Evolutionary conservation across 257 asterid species (phyloP), one percentile per base, ranked within the genome.

Genomic region (Jacaranda mimosifolia): DNA sequence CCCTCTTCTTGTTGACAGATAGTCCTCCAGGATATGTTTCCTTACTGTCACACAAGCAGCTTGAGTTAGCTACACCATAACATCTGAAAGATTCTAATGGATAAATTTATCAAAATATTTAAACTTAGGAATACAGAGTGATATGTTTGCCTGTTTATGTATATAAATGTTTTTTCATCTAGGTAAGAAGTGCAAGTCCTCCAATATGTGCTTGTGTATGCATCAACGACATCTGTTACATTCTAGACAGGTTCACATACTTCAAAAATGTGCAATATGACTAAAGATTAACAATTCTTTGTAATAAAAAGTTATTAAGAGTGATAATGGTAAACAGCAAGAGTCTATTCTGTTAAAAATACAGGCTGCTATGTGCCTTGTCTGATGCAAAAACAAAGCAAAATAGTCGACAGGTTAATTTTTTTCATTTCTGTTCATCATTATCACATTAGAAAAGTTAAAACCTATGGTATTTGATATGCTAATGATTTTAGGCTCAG

Each of bases 11-110:
- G 68, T 94, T 92, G 12, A 94, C 99, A 0, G 97, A 89, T 60
- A 94, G 66, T 51, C 97, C 99, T 36, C 99, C 99, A 0, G 94
- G 83, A 51, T 73, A 80, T 21, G 99, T 94, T 79, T 94, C 99
- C 87, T 92, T 94, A 87, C 98, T 92, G 91, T 77, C 35, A 78
- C 75, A 76, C 40, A 73, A 83, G 45, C 79, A 76, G 38, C 55
- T 62, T 19, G 77, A 62, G 77, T 79, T 70, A 85, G 83, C 63
- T 11, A 71, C 43, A 18, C 78, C 57, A 68, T 43, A 53, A 53
- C 43, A 56, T 71, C 49, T 60, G 48, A 32, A 70, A 48, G 43
- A 19, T 14, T 13, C 15, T 43, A 18, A 48, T 36, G 68, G 52
- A 13, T 57, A 63, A 73, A 55, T 17, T 45, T 45, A 9, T 63